These are phyloP conservation scores for Zygosaccharomyces rouxii DNA, from an alignment of 805 yeast genomes.

Conservation along the genomic window DNA sequence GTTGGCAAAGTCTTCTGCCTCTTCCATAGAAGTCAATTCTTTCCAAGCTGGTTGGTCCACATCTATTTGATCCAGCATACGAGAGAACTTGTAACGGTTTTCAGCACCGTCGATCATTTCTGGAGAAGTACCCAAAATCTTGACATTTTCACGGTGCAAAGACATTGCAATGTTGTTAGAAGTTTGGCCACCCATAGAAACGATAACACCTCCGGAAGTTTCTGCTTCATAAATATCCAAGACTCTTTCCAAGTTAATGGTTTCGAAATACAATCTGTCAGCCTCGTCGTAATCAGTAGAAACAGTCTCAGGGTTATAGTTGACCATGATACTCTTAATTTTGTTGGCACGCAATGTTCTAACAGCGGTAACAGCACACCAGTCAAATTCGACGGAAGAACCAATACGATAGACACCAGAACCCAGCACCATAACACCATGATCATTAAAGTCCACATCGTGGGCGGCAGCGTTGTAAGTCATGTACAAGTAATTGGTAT, in stretches of 20 bases:
- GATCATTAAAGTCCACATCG: slow-evolving; percentile 84
- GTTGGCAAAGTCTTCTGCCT: slow-evolving; percentile 89
- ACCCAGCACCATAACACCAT: slow-evolving; percentile 93
- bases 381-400: slow-evolving; percentile 96
- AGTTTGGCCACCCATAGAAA: slow-evolving; percentile 99
- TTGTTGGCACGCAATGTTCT: slow-evolving; percentile 86
- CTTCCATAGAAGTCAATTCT: slow-evolving; percentile 86
- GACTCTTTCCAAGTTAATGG: slow-evolving; percentile 88
- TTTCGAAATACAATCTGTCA: slow-evolving; percentile 93
- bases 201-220: slow-evolving; percentile 84
- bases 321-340: slow-evolving; percentile 90
- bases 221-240: slow-evolving; percentile 93
- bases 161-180: slow-evolving; percentile 94
- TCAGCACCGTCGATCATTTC: slow-evolving; percentile 98
- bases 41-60: slow-evolving; percentile 99
- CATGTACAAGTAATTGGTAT: slow-evolving; percentile 88
- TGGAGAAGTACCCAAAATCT: slow-evolving; percentile 94
- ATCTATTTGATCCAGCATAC: slow-evolving; percentile 93
- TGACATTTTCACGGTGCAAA: slow-evolving; percentile 88
- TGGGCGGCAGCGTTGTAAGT: slow-evolving; percentile 89
- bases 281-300: slow-evolving; percentile 99
- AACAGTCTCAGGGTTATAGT: slow-evolving; percentile 97
- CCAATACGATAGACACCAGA: slow-evolving; percentile 99
- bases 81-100: slow-evolving; percentile 94
- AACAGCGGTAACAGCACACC: slow-evolving; percentile 98